These are phyloP conservation scores for Aureobasidium musti DNA, from an alignment of 2,329 filamentous ascomycete species.

Conservation along the genomic window DNA sequence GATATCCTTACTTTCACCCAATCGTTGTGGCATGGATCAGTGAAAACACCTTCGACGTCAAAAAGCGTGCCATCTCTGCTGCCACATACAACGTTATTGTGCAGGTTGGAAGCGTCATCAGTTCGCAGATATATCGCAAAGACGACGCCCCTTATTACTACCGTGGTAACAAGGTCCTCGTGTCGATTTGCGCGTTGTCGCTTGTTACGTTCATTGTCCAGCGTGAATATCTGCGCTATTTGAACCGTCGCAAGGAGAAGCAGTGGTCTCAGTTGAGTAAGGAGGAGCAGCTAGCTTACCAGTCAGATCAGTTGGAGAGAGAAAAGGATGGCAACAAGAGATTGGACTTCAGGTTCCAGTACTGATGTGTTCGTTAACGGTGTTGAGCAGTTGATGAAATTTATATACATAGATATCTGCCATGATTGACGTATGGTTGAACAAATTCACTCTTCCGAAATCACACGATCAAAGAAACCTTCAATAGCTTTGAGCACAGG, in stretches of 20 bases:
- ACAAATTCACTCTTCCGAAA: too few species aligned
- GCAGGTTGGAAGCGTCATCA: constrained; percentile 49
- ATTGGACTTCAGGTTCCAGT: constrained; percentile 28
- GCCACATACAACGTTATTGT: constrained; percentile 55
- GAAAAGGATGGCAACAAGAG: constrained; percentile 28
- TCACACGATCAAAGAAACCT: too few species aligned
- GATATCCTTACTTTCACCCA: constrained; percentile 59
- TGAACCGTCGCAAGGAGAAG: constrained; percentile 55
- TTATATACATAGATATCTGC: not conserved
- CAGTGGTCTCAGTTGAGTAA: constrained; percentile 51
- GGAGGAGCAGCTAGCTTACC: constrained; percentile 52
- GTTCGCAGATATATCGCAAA: constrained; percentile 52
- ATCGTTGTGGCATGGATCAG: constrained; percentile 56
- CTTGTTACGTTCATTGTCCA: constrained; percentile 55
- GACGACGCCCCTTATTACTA: constrained; percentile 60
- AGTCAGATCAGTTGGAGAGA: constrained; percentile 42
- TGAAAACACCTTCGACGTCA: constrained; percentile 54
- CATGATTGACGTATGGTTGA: not conserved
- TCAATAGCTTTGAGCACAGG: too few species aligned
- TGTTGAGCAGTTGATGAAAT: too few species aligned
- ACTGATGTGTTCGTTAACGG: not conserved
- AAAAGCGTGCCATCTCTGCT: constrained; percentile 53
- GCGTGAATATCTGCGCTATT: constrained; percentile 47
- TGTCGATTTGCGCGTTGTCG: constrained; percentile 53
- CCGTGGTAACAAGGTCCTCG: constrained; percentile 59